These are phyloP conservation scores for Platanus orientalis DNA, from an alignment of 164 flowering plant species.

Conservation along the genomic window DNA sequence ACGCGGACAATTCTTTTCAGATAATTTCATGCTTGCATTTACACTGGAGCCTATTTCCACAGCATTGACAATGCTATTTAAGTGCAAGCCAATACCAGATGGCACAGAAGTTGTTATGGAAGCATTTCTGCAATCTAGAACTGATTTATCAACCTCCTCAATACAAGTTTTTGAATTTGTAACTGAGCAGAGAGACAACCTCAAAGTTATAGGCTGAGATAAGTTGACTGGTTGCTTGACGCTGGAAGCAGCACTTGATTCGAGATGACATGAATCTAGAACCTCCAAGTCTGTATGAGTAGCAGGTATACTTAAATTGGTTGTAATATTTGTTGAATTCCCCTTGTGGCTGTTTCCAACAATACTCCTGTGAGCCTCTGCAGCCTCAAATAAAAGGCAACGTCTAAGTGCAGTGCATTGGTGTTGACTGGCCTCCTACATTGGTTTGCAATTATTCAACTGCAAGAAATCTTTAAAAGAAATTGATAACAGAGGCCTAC, in stretches of 20 bases:
- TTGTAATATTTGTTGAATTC: constrained; percentile 2
- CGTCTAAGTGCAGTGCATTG: constrained; percentile 35
- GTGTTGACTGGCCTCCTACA: constrained; percentile 30
- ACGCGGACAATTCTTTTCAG: constrained; percentile 15
- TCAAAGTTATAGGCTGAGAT: constrained; percentile 15
- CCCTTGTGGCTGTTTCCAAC: not conserved
- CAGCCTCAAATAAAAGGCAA: constrained; percentile 50
- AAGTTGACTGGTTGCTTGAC: constrained; percentile 6
- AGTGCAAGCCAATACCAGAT: constrained; percentile 63
- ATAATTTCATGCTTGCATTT: constrained; percentile 16
- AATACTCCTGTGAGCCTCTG: constrained; percentile 18
- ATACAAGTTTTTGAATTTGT: constrained; percentile 8
- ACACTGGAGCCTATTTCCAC: constrained; percentile 21
- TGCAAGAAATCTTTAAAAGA: constrained; percentile 6
- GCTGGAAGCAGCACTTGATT: constrained; percentile 18
- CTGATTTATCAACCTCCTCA: constrained; percentile 11
- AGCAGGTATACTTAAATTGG: constrained; percentile 15
- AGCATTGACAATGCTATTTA: constrained; percentile 46
- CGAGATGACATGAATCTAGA: constrained; percentile 13
- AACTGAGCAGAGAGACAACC: constrained; percentile 6
- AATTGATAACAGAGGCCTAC: not conserved
- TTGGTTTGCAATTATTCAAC: constrained; percentile 15
- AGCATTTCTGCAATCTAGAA: constrained; percentile 21
- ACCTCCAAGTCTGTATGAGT: constrained; percentile 15
- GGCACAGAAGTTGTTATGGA: constrained; percentile 32